phyloP scores from a whole-genome alignment of 2,329 filamentous ascomycete genomes.

The Clarireedia hainanense region DNA sequence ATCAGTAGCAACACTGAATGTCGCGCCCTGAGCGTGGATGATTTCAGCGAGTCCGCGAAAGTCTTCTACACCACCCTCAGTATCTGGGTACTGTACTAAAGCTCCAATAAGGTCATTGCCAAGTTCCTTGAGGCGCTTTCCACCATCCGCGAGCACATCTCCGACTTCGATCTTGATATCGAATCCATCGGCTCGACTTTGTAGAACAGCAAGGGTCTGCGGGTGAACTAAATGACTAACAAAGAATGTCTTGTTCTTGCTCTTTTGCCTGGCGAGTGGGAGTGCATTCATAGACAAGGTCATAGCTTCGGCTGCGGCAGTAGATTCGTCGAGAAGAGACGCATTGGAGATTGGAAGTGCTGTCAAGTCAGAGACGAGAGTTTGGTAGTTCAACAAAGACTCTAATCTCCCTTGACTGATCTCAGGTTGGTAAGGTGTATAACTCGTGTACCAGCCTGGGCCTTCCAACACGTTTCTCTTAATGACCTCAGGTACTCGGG shows the following conservation, averaged over 20 bases:
- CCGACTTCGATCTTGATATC: constrained; percentile 69
- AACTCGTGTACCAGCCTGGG: constrained; percentile 95
- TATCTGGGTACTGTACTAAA: constrained; percentile 92
- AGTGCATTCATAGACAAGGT: constrained; percentile 79
- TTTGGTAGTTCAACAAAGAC: constrained; percentile 93
- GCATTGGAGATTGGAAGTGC: constrained; percentile 84
- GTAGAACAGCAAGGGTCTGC: constrained; percentile 77
- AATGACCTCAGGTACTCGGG: constrained; percentile 81
- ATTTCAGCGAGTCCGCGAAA: constrained; percentile 66
- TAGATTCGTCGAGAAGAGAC: constrained; percentile 83
- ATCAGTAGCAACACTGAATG: constrained; percentile 84
- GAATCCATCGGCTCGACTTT: constrained; percentile 84
- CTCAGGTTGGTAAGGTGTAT: constrained; percentile 94
- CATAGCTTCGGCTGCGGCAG: constrained; percentile 92
- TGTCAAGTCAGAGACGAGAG: constrained; percentile 81
- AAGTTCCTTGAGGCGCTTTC: constrained; percentile 60
- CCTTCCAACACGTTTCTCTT: constrained; percentile 89
- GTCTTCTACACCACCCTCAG: constrained; percentile 70
- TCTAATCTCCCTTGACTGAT: constrained; percentile 93
- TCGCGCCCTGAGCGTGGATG: constrained; percentile 69
- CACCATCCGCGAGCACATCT: constrained; percentile 60
- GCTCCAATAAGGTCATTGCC: constrained; percentile 82
- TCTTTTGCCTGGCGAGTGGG: constrained; percentile 62
- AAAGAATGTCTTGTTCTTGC: constrained; percentile 70
- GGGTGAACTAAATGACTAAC: constrained; percentile 78